Conservation (phyloP, 352 stramenopile species). For the Phytophthora colocasiae region DNA sequence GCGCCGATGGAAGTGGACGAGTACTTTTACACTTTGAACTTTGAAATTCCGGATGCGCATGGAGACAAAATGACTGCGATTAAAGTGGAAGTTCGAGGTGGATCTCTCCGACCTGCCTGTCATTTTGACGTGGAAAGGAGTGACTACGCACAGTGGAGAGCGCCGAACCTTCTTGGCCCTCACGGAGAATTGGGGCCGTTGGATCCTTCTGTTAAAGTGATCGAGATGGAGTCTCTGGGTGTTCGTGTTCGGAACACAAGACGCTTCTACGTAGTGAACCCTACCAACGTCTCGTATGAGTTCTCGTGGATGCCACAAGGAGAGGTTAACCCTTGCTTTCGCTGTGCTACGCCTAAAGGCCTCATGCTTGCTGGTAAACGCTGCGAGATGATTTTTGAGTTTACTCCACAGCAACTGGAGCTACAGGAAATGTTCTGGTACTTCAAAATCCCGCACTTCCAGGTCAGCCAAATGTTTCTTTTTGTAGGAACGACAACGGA, state of each 20-base stretch:
- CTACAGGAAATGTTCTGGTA: conserved; percentile 94
- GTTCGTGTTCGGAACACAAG: conserved; percentile 92
- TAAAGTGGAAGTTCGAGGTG: conserved; percentile 69
- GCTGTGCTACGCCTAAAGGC: conserved; percentile 90
- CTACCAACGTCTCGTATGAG: conserved; percentile 94
- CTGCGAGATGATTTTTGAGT: conserved; percentile 97
- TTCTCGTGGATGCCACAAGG: conserved; percentile 91
- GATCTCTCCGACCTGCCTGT: conserved; percentile 88
- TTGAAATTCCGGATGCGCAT: conserved; percentile 32
- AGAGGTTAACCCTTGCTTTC: conserved; percentile 83
- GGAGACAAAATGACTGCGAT: conserved; percentile 27
- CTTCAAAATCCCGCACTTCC: conserved; percentile 90
- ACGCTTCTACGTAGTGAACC: conserved; percentile 95
- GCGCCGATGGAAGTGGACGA: conserved; percentile 92
- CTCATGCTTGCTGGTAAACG: conserved; percentile 93
- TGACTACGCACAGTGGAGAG: conserved; percentile 86
- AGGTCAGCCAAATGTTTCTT: conserved; percentile 92
- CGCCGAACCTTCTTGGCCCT: conserved; percentile 77
- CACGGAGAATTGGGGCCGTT: conserved; percentile 83
- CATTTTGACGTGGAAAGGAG: conserved; percentile 93
- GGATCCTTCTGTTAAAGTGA: conserved; percentile 87
- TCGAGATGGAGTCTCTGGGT: conserved; percentile 94
- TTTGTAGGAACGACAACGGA: conserved; percentile 93
- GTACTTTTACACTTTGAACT: conserved; percentile 73
- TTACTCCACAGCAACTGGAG: conserved; percentile 90